These are phyloP conservation scores for Acanthamoeba sp. DNA, from an alignment of 208 protist genomes.

Conservation along the genomic window DNA sequence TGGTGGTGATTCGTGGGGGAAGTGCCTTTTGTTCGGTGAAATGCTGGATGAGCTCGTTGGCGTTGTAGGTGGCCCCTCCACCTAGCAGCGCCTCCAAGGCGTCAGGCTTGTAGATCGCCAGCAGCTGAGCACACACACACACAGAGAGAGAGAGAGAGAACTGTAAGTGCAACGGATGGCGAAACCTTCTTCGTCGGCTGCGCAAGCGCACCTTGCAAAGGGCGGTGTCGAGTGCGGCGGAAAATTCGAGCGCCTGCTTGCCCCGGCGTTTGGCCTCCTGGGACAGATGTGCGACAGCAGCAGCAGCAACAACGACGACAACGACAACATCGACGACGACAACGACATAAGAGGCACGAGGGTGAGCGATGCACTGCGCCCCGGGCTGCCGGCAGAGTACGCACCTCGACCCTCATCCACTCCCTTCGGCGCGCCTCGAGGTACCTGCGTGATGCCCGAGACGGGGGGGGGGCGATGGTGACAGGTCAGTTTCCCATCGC, in stretches of 20 bases:
- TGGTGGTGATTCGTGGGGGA: too few species aligned
- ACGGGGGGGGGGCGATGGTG: too few species aligned
- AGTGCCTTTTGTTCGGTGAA: slow-evolving; percentile 10
- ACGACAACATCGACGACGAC: background rate
- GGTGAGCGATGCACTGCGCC: too few species aligned
- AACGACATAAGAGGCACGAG: too few species aligned
- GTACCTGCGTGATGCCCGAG: background rate
- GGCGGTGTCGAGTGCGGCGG: background rate
- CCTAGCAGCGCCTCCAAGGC: background rate
- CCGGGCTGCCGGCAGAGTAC: background rate
- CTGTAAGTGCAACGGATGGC: too few species aligned
- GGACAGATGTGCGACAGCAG: background rate
- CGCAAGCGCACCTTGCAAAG: background rate
- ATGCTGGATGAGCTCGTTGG: background rate
- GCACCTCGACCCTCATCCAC: background rate
- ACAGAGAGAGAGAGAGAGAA: too few species aligned
- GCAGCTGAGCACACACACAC: too few species aligned
- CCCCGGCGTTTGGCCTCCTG: background rate
- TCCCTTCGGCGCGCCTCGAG: background rate
- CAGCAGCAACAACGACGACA: background rate
- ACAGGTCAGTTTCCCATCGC: too few species aligned
- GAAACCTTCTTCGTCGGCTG: too few species aligned
- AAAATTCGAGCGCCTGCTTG: slow-evolving; percentile 1
- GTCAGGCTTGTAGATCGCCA: background rate
- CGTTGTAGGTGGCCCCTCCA: background rate